Base-by-base conservation (phyloP, 495 filamentous ascomycete species). In the Annulohypoxylon bovei region DNA sequence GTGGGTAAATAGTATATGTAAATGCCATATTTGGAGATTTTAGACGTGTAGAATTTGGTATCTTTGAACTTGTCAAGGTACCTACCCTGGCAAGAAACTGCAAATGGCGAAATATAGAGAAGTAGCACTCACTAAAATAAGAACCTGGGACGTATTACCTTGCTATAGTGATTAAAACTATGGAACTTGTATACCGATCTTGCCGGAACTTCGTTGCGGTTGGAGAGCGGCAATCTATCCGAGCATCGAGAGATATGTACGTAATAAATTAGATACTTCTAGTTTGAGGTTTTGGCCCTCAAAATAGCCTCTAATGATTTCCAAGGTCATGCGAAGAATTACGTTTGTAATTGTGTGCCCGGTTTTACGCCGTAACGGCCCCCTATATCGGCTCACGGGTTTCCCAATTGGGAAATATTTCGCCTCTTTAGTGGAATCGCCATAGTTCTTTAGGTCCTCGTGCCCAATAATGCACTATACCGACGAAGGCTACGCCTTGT, bases 321-420 rank as follows among this genome's bases (percentile, higher is more conserved):
- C n/a, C n/a, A 20, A 53, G 27, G 1, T 52, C 16, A n/a, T 18
- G 28, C 28, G 18, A 53, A 28, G 49, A 18, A 33, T 53, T 53
- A 33, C 49, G n/a, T 18, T 23, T 27, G 12, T 27, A 18, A 53
- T 33, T 28, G 2, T 53, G 28, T 16, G 20, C 49, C 33, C 35
- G 22, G 22, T 57, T 57, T 23, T 27, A 16, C 35, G 35, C 14
- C 54, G 39, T 42, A 42, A 42, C 39, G 39, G 12, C 11, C 35
- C 35, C 35, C 28, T 33, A 32, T 27, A 22, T 62, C 60, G 60
- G 60, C 47, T 42, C 46, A 25, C 6, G 5, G 42, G 47, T 25
- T 62, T 53, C 60, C 60, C 7, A 6, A 62, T 53, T 27, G 11
- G 60, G 60, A 14, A 62, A 53, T 40, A 12, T 0, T 6, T 62